Conservation (phyloP, 2,329 filamentous ascomycete genomes). For the Didymella arachidicola region DNA sequence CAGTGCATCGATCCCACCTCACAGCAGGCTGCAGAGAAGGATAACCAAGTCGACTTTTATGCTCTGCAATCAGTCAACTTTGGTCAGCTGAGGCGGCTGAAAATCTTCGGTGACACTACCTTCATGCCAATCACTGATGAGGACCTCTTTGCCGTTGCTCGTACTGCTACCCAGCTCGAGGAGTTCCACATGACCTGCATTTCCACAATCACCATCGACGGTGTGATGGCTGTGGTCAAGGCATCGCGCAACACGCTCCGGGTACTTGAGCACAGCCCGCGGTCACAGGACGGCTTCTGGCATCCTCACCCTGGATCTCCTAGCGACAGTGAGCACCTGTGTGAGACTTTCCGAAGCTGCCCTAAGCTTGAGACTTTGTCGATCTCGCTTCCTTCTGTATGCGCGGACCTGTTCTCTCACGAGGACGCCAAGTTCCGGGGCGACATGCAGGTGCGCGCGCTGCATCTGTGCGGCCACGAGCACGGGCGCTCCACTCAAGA, state of each 20-base stretch:
- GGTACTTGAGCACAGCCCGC: conserved; percentile 62
- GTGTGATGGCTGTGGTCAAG: conserved; percentile 61
- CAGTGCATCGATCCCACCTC: conserved; percentile 59
- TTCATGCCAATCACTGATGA: conserved; percentile 61
- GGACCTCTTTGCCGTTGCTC: conserved; percentile 60
- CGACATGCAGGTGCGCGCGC: conserved; percentile 60
- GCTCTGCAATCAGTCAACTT: conserved; percentile 60
- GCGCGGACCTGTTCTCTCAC: conserved; percentile 57
- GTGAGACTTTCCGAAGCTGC: conserved; percentile 56
- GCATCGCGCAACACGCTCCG: conserved; percentile 58
- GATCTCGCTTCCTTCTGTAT: conserved; percentile 59
- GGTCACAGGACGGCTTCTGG: conserved; percentile 61
- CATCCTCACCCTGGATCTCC: conserved; percentile 59
- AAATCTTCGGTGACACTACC: conserved; percentile 63
- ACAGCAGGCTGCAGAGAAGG: conserved; percentile 52
- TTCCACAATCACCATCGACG: conserved; percentile 61
- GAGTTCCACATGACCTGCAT: conserved; percentile 63
- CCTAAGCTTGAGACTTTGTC: conserved; percentile 58
- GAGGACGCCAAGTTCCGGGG: conserved; percentile 55
- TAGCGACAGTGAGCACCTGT: conserved; percentile 57
- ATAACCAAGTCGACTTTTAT: conserved; percentile 54
- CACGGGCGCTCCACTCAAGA: conserved; percentile 47
- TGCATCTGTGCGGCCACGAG: conserved; percentile 56
- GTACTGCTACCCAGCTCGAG: conserved; percentile 60
- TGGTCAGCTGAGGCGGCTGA: conserved; percentile 58